Evolutionary conservation across 805 yeast species (phyloP), one percentile per base, ranked within the genome.

Genomic region (Ogataea siamensis): DNA sequence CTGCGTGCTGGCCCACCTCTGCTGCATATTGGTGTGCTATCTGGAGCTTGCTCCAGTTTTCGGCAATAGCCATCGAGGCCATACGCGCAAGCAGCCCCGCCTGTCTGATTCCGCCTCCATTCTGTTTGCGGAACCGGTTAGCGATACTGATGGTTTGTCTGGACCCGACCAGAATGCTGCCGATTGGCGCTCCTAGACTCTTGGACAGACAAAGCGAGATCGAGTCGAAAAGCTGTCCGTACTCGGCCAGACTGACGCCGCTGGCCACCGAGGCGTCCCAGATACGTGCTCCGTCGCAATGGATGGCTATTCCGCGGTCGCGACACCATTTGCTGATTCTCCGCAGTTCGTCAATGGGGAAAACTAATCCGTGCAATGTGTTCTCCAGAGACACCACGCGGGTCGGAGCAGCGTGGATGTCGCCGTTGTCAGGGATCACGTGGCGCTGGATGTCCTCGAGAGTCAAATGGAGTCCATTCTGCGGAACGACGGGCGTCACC

Each of bases 41-140:
- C 32, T 57, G 54, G 54, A 80, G 68, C 39, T 77, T 72, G 21
- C 76, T 66, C 67, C 84, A 79, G 54, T 83, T 84, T 47, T 82
- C 80, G 38, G 84, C 80, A 37, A 89, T 69, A 17, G 95, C 94
- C 35, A 72, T 69, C n/a, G 70, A 59, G 3, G 95, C 96, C 85
- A 89, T 88, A 38, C 76, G 70, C 5, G 91, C 69, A 53, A 89
- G 70, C 63, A 86, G 64, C 40, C 97, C 97, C 25, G 83, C 71
- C 66, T 89, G 97, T 58, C 97, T 74, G 34, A 89, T 78, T 47
- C 96, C 96, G 51, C 96, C 96, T 57, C 97, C 97, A 48, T 78
- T 76, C 65, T 89, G 96, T 55, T 89, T 89, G 51, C 85, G 83
- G 67, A 88, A 83, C 64, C 88, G 95, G 58, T 79, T 81, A 28